Evolutionary conservation across 257 asterid genomes (phyloP).

Genomic region (Linaria vulgaris): DNA sequence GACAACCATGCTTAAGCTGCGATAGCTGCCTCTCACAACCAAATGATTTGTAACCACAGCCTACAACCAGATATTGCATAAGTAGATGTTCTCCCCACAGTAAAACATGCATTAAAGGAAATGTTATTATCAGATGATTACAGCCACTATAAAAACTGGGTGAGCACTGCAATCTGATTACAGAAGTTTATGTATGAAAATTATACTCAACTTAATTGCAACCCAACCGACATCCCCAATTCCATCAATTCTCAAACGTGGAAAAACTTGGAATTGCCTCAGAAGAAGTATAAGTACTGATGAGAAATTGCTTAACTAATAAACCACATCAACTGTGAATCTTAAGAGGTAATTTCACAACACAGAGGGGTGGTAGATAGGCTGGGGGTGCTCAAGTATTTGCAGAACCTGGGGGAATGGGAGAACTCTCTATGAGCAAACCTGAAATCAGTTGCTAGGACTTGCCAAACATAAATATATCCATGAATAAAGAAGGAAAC

Average conservation of each 20-base stretch:
- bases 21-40: constrained; percentile 96
- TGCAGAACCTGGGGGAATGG: neutral
- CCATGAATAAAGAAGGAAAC: neutral
- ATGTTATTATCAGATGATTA: constrained; percentile 2
- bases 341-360: constrained; percentile 5
- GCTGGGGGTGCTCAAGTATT: constrained; percentile 8
- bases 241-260: constrained; percentile 10
- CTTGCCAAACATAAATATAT: neutral
- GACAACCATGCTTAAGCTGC: constrained; percentile 92
- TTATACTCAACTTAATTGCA: neutral
- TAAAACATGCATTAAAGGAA: constrained; percentile 1
- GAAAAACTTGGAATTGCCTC: constrained; percentile 14
- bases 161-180: neutral
- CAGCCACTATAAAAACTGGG: neutral
- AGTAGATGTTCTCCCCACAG: constrained; percentile 19
- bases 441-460: too few relatives aligned
- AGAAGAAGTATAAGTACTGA: constrained; percentile 5
- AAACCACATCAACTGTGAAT: neutral
- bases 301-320: neutral
- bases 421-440: neutral
- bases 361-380: neutral
- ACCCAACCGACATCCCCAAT: neutral
- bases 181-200: neutral
- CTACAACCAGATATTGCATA: constrained; percentile 44
- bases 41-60: constrained; percentile 87